Evolutionary conservation across 257 asterid species (phyloP).

Genomic region (Leonotis leonurus): DNA sequence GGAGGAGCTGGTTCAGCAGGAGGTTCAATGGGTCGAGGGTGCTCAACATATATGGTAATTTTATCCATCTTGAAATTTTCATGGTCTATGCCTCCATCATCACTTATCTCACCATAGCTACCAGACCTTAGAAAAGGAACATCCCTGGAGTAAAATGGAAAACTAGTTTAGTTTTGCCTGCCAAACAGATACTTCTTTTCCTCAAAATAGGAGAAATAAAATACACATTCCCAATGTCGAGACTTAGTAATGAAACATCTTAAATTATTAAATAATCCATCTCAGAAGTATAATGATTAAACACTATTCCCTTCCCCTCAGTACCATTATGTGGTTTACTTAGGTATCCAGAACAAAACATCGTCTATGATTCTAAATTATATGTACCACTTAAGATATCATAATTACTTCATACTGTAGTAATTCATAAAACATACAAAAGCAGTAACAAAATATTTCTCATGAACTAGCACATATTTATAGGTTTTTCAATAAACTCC

Average conservation of each 20-base stretch:
- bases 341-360: too few relatives aligned
- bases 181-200: neutral
- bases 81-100: conserved; percentile 31
- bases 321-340: too few relatives aligned
- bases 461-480: neutral
- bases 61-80: conserved; percentile 64
- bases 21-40: conserved; percentile 91
- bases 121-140: conserved; percentile 57
- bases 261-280: neutral
- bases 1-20: conserved; percentile 88
- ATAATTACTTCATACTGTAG: neutral
- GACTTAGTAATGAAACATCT: neutral
- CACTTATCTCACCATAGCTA: conserved; percentile 42
- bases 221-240: neutral
- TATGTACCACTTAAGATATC: too few relatives aligned
- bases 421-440: too few relatives aligned
- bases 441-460: neutral
- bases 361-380: too few relatives aligned
- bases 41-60: conserved; percentile 70
- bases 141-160: conserved; percentile 50
- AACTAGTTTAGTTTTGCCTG: neutral
- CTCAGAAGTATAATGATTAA: neutral
- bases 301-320: neutral
- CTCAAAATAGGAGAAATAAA: neutral
- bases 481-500: neutral